Base-by-base conservation (phyloP, 306 rosid species). In the Cicer yamashitae region DNA sequence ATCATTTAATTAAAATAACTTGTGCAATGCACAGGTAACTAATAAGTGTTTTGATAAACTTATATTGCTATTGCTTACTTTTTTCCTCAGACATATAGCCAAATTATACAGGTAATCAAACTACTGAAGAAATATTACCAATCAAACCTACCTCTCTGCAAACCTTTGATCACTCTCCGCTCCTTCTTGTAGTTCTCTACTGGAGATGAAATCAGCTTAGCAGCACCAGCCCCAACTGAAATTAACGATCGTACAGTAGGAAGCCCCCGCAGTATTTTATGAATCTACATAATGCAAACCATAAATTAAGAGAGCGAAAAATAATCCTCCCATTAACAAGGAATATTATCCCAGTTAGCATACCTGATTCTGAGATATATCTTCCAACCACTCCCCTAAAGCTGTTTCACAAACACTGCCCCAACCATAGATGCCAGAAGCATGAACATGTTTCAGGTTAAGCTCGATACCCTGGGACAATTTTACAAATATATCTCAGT, bases 351-450 rank as follows among this genome's bases (percentile, higher is more conserved):
- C 67, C 57, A 14, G 63, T 73, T 59, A 67, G 58, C 59, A 54
- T 66, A 94, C 99, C 96, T 94, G 99, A 82, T 92, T 94, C 72
- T 89, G 97, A 51, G 97, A 94, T 71, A 94, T 80, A 82, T 94
- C 97, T 84, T 87, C 99, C 77, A 90, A 74, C 99, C 99, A 94
- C 85, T 94, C 96, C 78, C 96, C 97, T 63, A 86, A 1, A 78
- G 88, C 45, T 57, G 96, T 86, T 86, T 91, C 99, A 75, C 97
- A 77, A 57, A 90, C 99, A 84, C 89, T 89, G 66, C 84, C 93
- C 99, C 99, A 94, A 67, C 99, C 99, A 75, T 91, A 94, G 63
- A 90, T 82, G 52, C 99, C 99, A 86, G 89, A 86, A 10, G 91
- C 89, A 76, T 89, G 92, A 66, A 92, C 96, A 75, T 88, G 91